Conservation (phyloP, 2,329 filamentous ascomycete genomes). For the Arachnomyces sp. region DNA sequence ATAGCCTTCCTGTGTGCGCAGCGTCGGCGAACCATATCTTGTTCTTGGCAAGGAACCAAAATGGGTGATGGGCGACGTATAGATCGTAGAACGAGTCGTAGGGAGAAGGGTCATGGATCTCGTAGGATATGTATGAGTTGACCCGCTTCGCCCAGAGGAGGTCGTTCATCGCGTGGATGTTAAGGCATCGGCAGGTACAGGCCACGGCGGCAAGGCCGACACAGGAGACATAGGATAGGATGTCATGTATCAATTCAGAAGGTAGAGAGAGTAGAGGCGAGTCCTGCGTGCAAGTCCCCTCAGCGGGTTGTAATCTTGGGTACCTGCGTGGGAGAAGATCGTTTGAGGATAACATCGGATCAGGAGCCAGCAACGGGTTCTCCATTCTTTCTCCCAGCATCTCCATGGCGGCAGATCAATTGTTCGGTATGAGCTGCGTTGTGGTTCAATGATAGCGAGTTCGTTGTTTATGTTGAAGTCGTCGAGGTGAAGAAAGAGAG, state of each 20-base stretch:
- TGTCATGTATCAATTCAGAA: slow-evolving; percentile 63
- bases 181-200: slow-evolving; percentile 54
- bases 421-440: too few relatives aligned
- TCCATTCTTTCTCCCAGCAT: too few relatives aligned
- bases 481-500: too few relatives aligned
- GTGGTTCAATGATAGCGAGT: too few relatives aligned
- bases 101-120: slow-evolving; percentile 49
- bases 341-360: neutral
- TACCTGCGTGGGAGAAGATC: too few relatives aligned
- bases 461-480: too few relatives aligned
- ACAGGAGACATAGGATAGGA: slow-evolving; percentile 59
- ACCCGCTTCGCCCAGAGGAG: slow-evolving; percentile 64
- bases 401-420: too few relatives aligned
- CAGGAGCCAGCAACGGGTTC: too few relatives aligned
- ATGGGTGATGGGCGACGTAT: slow-evolving; percentile 64
- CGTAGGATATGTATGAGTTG: slow-evolving; percentile 56
- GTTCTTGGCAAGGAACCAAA: slow-evolving; percentile 74
- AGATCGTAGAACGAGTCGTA: slow-evolving; percentile 60
- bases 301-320: too few relatives aligned
- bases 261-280: slow-evolving; percentile 48
- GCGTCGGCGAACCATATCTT: slow-evolving; percentile 82
- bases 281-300: too few relatives aligned
- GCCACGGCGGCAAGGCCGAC: slow-evolving; percentile 54
- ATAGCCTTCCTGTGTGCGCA: slow-evolving; percentile 62
- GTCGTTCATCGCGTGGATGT: slow-evolving; percentile 55